Percentiles rank a stretch among this genome's conserved stretches.
Evolutionary conservation across 1,139 yeast species (phyloP).

Genomic region (Debaryomyces sp.): DNA sequence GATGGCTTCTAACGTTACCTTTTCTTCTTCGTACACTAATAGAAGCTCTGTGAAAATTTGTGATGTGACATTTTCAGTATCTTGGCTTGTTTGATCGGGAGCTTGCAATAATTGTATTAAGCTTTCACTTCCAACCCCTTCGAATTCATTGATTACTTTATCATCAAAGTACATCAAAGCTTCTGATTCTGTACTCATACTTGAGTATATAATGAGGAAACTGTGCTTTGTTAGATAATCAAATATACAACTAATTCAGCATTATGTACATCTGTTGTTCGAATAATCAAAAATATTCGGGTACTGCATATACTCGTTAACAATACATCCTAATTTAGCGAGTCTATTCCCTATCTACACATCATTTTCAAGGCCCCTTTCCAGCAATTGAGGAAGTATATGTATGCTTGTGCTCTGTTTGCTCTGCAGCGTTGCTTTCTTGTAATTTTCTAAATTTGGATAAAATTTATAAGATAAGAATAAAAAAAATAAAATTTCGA

Average conservation of each 20-base stretch:
- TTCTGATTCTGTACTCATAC: constrained; percentile 4
- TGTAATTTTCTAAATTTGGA: too few species aligned
- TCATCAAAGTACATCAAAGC: constrained; percentile 28
- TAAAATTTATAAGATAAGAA: too few species aligned
- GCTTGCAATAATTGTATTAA: constrained; percentile 32
- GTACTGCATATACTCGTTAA: neutral
- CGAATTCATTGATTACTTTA: constrained; percentile 31
- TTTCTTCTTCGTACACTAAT: constrained; percentile 31
- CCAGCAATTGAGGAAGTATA: too few species aligned
- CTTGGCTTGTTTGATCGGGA: constrained; percentile 19
- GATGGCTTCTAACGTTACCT: constrained; percentile 25
- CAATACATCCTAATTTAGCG: neutral
- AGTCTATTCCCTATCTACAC: too few species aligned
- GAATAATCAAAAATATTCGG: neutral
- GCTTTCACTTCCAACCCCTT: constrained; percentile 30
- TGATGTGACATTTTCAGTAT: constrained; percentile 19
- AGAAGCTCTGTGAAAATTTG: constrained; percentile 41
- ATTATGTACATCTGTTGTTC: neutral
- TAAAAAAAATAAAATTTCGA: too few species aligned
- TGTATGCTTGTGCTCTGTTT: too few species aligned
- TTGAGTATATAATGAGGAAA: neutral
- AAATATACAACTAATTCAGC: neutral
- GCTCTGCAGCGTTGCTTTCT: too few species aligned
- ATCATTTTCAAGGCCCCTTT: neutral
- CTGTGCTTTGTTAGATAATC: neutral